Evolutionary conservation across 2,329 filamentous ascomycete genomes (phyloP), one percentile per base, ranked within the genome.

Genomic region (Paecilomyces sp.): DNA sequence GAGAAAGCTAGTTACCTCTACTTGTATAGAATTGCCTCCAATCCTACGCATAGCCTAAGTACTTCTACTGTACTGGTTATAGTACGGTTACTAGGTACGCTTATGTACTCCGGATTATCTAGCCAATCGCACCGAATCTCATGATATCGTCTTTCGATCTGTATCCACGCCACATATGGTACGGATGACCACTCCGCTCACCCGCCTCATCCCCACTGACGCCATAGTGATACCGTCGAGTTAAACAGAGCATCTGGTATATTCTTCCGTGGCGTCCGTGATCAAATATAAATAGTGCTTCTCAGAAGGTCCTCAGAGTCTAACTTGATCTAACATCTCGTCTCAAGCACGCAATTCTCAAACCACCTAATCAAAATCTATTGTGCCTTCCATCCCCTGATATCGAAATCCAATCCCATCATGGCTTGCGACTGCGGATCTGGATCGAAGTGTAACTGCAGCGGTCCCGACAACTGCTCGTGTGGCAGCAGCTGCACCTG

Each of bases 341-440:
- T n/a, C 5, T 47, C 41, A 47, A 47, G 41, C 41, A 47, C 41
- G 41, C 41, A 47, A 47, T 47, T 7, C 8, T 47, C 13, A n/a
- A 47, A 9, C 41, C 5, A 47, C n/a, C 41, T 18, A n/a, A 22
- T 22, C 41, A n/a, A 18, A 3, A 41, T 7, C 13, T n/a, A n/a
- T 5, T 2, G n/a, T 8, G 6, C n/a, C n/a, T 9, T 47, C n/a
- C n/a, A 47, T 47, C 5, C 22, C 22, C 28, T 25, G 33, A 41
- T 31, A 47, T 31, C 36, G 50, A 6, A 59, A 24, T 24, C 34
- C 33, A 57, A 55, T 28, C 53, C 30, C 60, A 71, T 12, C 55
- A 75, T 75, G 73, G 70, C 63, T 53, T 75, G 73, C 57, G 65
- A 60, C 57, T 75, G 73, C 59, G 71, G 71, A 65, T 63, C 64